These are phyloP conservation scores for Microstegium vimineum DNA, from an alignment of 176 grass and related monocot genomes.

Conservation along the genomic window DNA sequence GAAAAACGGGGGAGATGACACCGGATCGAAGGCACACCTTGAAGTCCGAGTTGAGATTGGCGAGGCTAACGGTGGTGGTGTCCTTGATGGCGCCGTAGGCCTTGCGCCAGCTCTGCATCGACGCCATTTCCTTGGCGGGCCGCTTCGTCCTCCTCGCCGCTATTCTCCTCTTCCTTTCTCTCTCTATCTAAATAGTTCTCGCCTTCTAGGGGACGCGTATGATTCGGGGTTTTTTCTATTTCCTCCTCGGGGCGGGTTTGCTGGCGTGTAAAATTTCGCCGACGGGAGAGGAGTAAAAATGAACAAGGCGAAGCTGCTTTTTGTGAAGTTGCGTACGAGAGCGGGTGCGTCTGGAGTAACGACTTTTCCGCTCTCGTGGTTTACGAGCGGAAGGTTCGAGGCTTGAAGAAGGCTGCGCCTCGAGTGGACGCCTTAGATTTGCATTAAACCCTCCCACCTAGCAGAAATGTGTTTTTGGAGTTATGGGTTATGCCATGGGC, in stretches of 20 bases:
- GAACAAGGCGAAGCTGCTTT: constrained; percentile 4
- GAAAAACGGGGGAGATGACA: neutral
- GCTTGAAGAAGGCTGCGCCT: neutral
- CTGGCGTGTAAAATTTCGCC: constrained; percentile 12
- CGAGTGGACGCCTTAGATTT: neutral
- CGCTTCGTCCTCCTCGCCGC: constrained; percentile 4
- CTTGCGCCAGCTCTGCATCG: constrained; percentile 97
- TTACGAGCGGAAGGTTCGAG: constrained; percentile 31
- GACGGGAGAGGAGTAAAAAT: neutral
- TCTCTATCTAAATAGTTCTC: no score
- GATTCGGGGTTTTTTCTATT: constrained; percentile 15
- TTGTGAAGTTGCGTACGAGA: constrained; percentile 1
- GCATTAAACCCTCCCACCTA: neutral
- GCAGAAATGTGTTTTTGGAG: neutral
- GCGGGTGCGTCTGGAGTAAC: neutral
- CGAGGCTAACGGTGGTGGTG: constrained; percentile 86
- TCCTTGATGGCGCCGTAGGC: constrained; percentile 96
- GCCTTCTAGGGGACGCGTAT: neutral
- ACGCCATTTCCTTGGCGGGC: constrained; percentile 55
- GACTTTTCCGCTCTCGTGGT: neutral
- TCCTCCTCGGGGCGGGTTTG: neutral
- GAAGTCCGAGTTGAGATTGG: constrained; percentile 97
- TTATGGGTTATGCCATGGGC: neutral
- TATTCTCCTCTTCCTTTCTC: neutral
- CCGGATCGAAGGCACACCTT: constrained; percentile 46